These are phyloP conservation scores for Chlamydomonas schloesseri DNA, from an alignment of 139 green algal genomes.

Conservation along the genomic window DNA sequence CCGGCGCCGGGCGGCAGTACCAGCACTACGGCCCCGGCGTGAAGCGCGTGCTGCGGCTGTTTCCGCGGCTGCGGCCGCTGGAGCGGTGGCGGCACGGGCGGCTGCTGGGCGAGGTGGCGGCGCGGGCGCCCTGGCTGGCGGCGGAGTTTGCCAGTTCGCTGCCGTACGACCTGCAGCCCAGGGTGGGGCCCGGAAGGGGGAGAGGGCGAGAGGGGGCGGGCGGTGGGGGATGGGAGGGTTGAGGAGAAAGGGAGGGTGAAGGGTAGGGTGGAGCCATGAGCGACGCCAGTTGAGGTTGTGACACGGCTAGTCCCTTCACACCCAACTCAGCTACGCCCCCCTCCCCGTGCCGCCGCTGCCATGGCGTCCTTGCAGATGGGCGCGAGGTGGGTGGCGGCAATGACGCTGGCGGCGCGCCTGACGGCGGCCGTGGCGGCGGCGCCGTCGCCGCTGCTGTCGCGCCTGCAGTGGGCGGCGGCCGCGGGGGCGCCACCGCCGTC, in stretches of 20 bases:
- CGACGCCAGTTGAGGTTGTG: too few relatives aligned
- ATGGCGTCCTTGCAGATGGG: background rate
- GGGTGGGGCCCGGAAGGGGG: background rate
- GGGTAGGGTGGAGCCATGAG: too few relatives aligned
- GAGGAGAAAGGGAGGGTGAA: too few relatives aligned
- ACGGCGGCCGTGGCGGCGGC: background rate
- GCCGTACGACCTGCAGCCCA: constrained; percentile 71
- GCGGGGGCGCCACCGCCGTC: background rate
- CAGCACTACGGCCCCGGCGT: background rate
- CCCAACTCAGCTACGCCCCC: too few relatives aligned
- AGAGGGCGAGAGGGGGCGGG: background rate
- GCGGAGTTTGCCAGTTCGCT: constrained; percentile 65
- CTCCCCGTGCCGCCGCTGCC: too few relatives aligned
- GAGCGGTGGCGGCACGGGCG: constrained; percentile 38
- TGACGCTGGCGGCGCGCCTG: constrained; percentile 37
- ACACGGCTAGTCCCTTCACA: too few relatives aligned
- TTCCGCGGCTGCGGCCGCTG: constrained; percentile 55
- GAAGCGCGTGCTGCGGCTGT: constrained; percentile 53
- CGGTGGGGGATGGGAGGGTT: background rate
- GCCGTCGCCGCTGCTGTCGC: constrained; percentile 9
- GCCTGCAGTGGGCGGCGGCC: background rate
- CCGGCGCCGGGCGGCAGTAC: background rate
- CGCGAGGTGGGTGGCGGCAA: constrained; percentile 57
- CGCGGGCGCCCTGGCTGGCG: constrained; percentile 56
- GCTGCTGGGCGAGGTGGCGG: constrained; percentile 58